A percentile compares a stretch with the other conserved stretches of the same genome.
phyloP scores from a whole-genome alignment of 1,284 basidiomycete species.

The Stereum hirsutum region DNA sequence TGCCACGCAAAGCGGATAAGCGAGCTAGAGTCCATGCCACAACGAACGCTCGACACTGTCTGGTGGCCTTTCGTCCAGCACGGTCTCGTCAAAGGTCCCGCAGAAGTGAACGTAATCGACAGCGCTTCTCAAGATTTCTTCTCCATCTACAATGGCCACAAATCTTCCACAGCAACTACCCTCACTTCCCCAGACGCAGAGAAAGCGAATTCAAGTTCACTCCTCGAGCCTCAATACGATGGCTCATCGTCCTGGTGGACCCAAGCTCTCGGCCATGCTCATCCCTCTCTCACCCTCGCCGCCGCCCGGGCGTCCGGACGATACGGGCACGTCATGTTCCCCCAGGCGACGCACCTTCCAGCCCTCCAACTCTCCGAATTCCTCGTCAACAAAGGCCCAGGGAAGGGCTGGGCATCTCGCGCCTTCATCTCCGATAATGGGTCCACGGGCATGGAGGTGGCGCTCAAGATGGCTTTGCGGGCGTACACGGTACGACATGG shows the following conservation, averaged over 20 bases:
- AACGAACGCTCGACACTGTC: slow-evolving; percentile 66
- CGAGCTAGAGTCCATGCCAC: slow-evolving; percentile 72
- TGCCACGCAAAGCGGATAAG: slow-evolving; percentile 56
- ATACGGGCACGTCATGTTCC: slow-evolving; percentile 97
- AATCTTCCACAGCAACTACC: slow-evolving; percentile 10
- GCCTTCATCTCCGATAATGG: slow-evolving; percentile 96
- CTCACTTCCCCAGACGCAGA: slow-evolving; percentile 5
- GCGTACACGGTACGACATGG: slow-evolving; percentile 42
- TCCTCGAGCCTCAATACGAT: slow-evolving; percentile 74
- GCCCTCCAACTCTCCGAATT: slow-evolving; percentile 75
- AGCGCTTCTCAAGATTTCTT: slow-evolving; percentile 87
- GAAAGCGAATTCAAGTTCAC: slow-evolving; percentile 19
- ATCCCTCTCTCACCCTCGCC: slow-evolving; percentile 73
- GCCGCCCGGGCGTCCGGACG: slow-evolving; percentile 87
- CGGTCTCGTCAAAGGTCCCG: slow-evolving; percentile 52
- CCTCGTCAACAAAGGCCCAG: slow-evolving; percentile 63
- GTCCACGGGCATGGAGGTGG: slow-evolving; percentile 93
- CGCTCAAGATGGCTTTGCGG: slow-evolving; percentile 93
- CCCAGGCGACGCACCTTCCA: slow-evolving; percentile 79
- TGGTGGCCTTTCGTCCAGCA: slow-evolving; percentile 99
- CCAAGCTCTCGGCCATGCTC: slow-evolving; percentile 83
- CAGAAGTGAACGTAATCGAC: slow-evolving; percentile 86
- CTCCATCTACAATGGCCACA: slow-evolving; percentile 47
- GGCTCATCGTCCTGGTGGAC: slow-evolving; percentile 99
- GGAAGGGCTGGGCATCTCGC: slow-evolving; percentile 82